Base-by-base conservation (phyloP, 75 land plant species). In the Chamaecyparis obtusa region DNA sequence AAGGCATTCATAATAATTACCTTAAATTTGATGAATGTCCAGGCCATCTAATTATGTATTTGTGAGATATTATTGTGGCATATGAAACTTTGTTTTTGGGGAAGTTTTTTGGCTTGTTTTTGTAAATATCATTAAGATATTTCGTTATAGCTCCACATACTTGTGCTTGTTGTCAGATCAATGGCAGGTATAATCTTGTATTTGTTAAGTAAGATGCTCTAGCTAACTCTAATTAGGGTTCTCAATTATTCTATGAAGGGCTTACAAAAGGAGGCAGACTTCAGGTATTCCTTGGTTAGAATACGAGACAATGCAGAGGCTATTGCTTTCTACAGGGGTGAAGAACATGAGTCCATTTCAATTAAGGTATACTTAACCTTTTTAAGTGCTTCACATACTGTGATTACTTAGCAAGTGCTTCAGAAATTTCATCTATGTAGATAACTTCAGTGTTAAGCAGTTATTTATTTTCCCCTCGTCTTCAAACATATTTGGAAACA, bases 261-360 rank as follows among this genome's bases (percentile, higher is more conserved):
- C n/a, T 80, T 92, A 72, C 93, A 92, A 87, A 90, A 86, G 86
- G 92, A 92, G 83, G 93, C 93, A 83, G 90, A 92, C 80, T 88
- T 92, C 56, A 87, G 93, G 67, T 92, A 92, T 71, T 91, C 93
- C 30, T 86, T 92, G 84, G 93, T 92, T 11, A 86, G 93, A 81
- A 87, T 92, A 16, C 92, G 93, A 33, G 93, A 92, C 86, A 92
- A 92, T 85, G 93, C 89, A 67, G 93, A 92, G 81, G 87, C 92
- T 32, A 90, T 92, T 35, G 92, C 93, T 17, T 92, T 92, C 84
- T 92, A 92, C 84, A 51, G 90, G 44, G 93, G 92, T n/a, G 93
- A 92, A 82, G 74, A 88, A 30, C 90, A 92, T 69, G 93, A 92
- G 81, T 81, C 85, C 41, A 39, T 67, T n/a, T 85, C 93, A 48